These are phyloP conservation scores for Polyplosphaeria fusca DNA, from an alignment of 495 filamentous ascomycete genomes.

Conservation along the genomic window DNA sequence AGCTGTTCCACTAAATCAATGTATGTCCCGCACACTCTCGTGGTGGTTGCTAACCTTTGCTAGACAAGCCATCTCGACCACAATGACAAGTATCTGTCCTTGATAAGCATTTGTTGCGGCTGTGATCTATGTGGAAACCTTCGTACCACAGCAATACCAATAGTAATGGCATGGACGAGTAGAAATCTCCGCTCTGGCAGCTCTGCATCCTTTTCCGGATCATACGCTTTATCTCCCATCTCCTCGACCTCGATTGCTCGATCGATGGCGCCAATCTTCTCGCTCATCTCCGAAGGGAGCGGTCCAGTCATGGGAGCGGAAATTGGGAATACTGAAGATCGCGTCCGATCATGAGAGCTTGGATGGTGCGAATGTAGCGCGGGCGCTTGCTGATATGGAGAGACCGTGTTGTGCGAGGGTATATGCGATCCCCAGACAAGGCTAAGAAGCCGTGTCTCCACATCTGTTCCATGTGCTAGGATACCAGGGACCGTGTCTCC, in stretches of 20 bases:
- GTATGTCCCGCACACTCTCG: too few relatives aligned
- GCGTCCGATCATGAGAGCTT: conserved; percentile 11
- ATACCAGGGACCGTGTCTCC: conserved; percentile 42
- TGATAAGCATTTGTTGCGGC: background rate
- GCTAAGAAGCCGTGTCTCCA: conserved; percentile 40
- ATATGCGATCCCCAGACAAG: conserved; percentile 33
- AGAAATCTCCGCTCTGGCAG: conserved; percentile 29
- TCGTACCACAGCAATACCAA: conserved; percentile 36
- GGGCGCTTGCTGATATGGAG: conserved; percentile 15
- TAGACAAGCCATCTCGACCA: conserved; percentile 32
- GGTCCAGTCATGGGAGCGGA: conserved; percentile 25
- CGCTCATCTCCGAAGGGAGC: conserved; percentile 32
- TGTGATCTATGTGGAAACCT: background rate
- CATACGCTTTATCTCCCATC: conserved; percentile 32
- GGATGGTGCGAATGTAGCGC: conserved; percentile 7
- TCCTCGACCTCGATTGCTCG: conserved; percentile 35
- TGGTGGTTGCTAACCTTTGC: conserved; percentile 21
- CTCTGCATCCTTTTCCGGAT: conserved; percentile 32
- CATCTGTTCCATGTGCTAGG: conserved; percentile 39
- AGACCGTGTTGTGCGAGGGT: conserved; percentile 11
- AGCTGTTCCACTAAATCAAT: too few relatives aligned
- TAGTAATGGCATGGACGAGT: conserved; percentile 30
- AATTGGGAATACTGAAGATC: conserved; percentile 29
- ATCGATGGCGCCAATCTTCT: conserved; percentile 36
- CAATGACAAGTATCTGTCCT: conserved; percentile 26